Evolutionary conservation across 192 early-diverging fungal genomes (phyloP).

Genomic region (Rhizoclosmatium sp.): DNA sequence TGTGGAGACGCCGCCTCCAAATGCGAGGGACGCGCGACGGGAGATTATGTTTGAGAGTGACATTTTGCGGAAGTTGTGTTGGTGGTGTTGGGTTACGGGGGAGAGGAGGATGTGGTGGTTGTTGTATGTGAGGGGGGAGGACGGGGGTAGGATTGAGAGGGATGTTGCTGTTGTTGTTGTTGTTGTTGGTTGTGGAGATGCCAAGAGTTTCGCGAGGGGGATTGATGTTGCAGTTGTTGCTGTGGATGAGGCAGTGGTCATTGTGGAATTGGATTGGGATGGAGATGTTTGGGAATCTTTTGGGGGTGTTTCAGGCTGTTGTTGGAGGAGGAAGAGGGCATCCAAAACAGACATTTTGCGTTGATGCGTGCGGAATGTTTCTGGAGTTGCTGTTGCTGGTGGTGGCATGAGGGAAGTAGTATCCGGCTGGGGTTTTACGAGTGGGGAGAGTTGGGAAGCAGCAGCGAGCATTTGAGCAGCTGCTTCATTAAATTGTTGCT

Average conservation of each 20-base stretch:
- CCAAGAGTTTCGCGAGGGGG: too few relatives aligned
- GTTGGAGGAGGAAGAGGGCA: background rate
- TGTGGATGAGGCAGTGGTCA: background rate
- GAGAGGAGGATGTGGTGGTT: background rate
- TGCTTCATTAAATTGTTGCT: too few relatives aligned
- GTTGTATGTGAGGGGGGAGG: background rate
- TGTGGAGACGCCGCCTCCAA: too few relatives aligned
- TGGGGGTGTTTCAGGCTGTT: background rate
- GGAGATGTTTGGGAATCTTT: background rate
- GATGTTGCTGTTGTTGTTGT: background rate
- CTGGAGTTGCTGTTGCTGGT: background rate
- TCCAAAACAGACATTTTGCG: slow-evolving; percentile 17
- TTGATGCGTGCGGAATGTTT: background rate
- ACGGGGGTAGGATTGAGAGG: background rate
- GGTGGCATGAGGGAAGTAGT: too few relatives aligned
- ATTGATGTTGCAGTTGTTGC: background rate
- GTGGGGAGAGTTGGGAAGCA: too few relatives aligned
- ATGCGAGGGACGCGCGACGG: background rate
- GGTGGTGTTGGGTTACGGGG: background rate
- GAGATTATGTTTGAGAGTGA: slow-evolving; percentile 21
- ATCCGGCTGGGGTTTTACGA: too few relatives aligned
- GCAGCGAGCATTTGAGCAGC: too few relatives aligned
- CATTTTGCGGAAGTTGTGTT: slow-evolving; percentile 20
- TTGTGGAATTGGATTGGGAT: background rate
- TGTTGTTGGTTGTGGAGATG: too few relatives aligned